Percentiles rank a stretch among this genome's conserved stretches.
phyloP scores from a whole-genome alignment of 495 filamentous ascomycete species.

The Evernia prunastri region DNA sequence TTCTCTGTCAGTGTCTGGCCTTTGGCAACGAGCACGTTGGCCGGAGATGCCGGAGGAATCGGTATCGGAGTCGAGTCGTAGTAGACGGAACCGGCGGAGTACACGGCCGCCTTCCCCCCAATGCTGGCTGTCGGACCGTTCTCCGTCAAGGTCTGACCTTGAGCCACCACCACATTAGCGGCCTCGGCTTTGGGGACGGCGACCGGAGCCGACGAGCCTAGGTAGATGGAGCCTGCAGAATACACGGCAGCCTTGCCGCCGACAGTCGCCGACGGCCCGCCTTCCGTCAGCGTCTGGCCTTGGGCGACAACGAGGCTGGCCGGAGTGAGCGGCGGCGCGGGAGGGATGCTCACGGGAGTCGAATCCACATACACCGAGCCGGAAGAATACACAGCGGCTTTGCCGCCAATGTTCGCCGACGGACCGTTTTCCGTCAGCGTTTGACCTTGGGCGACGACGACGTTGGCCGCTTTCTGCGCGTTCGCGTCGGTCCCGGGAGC shows the following conservation, averaged over 20 bases:
- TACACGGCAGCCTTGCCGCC: background rate
- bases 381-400: background rate
- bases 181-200: background rate
- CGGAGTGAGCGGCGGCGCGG: background rate
- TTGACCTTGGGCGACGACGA: background rate
- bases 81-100: background rate
- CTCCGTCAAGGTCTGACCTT: background rate
- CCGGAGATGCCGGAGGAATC: background rate
- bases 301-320: background rate
- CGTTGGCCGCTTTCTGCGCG: too few relatives aligned
- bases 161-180: background rate
- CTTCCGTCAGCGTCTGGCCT: conserved; percentile 1
- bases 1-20: background rate
- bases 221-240: background rate
- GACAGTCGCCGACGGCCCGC: background rate
- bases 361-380: conserved; percentile 1
- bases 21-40: background rate
- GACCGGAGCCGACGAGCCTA: background rate
- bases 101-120: conserved; percentile 1
- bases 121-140: background rate
- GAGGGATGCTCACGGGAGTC: background rate
- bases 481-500: too few relatives aligned
- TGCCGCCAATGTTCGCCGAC: background rate
- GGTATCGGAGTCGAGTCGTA: background rate
- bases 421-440: background rate